Base-by-base conservation (phyloP, 1,284 basidiomycete species). In the Sporisorium graminicola region DNA sequence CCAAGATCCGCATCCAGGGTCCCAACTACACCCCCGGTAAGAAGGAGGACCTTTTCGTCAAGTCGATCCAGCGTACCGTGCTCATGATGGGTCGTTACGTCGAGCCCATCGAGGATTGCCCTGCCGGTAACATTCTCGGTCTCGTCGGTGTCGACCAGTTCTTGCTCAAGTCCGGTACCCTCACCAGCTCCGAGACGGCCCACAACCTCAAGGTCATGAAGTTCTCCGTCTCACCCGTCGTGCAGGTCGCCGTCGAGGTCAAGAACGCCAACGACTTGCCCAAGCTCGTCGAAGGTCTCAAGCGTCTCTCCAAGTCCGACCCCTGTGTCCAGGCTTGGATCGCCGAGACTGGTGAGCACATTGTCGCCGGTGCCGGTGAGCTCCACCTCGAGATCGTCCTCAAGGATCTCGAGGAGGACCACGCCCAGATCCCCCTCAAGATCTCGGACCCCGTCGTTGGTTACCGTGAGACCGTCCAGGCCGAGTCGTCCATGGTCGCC, bases 201-300 rank as follows among this genome's bases (percentile, higher is more conserved):
- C 97, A 99, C 91, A 99, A 99, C 91, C 97, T 99, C 94, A 94
- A 90, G 90, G 95, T 99, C 88, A 99, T 99, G 96, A 95, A 94
- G 90, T 84, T 86, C 81, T 82, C 78, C 86, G 97, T 99, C 77
- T 99, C 97, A 47, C 97, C 96, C 85, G 97, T 99, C 91, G 97
- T 99, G 54, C 97, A 93, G 88, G 94, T 98, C 86, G 94, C 96
- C 82, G 97, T 99, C 86, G 97, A 99, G 88, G 96, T 98, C 88
- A 99, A 99, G 93, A 99, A 99, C 88, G 95, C 96, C 78, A 91
- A 94, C 78, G 96, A 99, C 90, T 90, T 99, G 69, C 96, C 96
- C 86, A 99, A 99, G 89, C 93, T 99, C 78, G 97, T 99, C 81
- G 97, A 99, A 90, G 97, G 96, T 90, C 93, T 99, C 82, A 99